Percentiles rank a stretch among this genome's conserved stretches.
Evolutionary conservation across 2,329 filamentous ascomycete species (phyloP).

Genomic region (Blastomyces parvus): DNA sequence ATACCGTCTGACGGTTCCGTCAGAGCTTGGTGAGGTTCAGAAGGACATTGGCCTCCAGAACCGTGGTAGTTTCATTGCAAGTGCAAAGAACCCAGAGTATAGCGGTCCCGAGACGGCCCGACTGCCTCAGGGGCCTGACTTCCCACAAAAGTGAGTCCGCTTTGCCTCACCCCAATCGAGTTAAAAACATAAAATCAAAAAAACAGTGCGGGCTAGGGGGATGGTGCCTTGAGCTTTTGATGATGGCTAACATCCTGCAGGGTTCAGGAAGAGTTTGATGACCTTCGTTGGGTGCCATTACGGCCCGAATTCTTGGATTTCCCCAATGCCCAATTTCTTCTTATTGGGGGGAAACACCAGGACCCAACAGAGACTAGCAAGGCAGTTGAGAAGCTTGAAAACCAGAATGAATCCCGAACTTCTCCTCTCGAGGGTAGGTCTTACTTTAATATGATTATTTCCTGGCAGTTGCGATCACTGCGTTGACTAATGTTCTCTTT

Average conservation of each 20-base stretch:
- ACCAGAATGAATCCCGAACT: constrained; percentile 63
- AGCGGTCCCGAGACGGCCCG: constrained; percentile 46
- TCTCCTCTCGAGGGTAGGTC: constrained; percentile 45
- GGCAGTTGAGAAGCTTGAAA: constrained; percentile 63
- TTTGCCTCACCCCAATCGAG: too few relatives aligned
- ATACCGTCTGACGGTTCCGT: constrained; percentile 68
- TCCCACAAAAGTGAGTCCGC: constrained; percentile 55
- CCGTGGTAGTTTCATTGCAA: constrained; percentile 68
- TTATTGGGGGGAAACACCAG: constrained; percentile 54
- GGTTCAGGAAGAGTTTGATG: constrained; percentile 61
- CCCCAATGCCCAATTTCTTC: constrained; percentile 63
- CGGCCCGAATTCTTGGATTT: constrained; percentile 66
- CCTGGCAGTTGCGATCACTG: not conserved
- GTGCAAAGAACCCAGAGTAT: constrained; percentile 67
- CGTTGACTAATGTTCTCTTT: not conserved
- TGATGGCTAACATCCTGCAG: constrained; percentile 30
- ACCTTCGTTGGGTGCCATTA: constrained; percentile 64
- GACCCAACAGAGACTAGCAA: constrained; percentile 55
- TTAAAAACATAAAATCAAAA: not conserved
- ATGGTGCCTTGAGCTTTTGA: not conserved
- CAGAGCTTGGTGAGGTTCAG: constrained; percentile 61
- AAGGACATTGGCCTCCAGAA: constrained; percentile 60
- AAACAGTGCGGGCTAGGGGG: too few relatives aligned
- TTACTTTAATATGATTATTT: not conserved
- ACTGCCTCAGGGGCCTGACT: constrained; percentile 58